Evolutionary conservation across 2,329 filamentous ascomycete genomes (phyloP).

Genomic region (Verticillium tricorpus): DNA sequence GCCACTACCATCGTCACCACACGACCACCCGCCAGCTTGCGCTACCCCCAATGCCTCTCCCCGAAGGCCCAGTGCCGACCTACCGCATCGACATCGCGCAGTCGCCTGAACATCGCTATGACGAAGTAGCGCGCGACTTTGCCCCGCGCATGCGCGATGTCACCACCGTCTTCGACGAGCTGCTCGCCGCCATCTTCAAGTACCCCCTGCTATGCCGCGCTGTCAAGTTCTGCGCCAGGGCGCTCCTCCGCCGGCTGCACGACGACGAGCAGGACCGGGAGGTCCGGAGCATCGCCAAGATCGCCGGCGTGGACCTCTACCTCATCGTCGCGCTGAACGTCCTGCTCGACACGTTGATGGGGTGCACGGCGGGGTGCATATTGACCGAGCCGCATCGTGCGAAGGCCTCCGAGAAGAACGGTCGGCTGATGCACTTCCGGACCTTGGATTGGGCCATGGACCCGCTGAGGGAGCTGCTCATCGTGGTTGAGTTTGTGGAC

Average conservation of each 20-base stretch:
- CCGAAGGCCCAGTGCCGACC: conserved; percentile 9
- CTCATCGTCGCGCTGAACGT: conserved; percentile 56
- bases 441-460: conserved; percentile 54
- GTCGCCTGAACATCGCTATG: conserved; percentile 47
- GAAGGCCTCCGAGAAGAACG: conserved; percentile 1
- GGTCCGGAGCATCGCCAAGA: conserved; percentile 46
- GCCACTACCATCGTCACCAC: not conserved
- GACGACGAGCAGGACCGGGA: conserved; percentile 53
- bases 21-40: too few species aligned
- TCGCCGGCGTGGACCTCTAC: conserved; percentile 47
- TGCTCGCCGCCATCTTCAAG: conserved; percentile 27
- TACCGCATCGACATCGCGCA: conserved; percentile 48
- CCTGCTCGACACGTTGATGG: conserved; percentile 56
- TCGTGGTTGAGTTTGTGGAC: conserved; percentile 45
- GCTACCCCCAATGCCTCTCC: not conserved
- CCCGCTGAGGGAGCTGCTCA: conserved; percentile 39
- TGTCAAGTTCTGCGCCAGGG: conserved; percentile 32
- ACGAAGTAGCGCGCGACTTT: conserved; percentile 40
- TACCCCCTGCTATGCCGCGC: conserved; percentile 16
- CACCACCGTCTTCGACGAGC: conserved; percentile 43
- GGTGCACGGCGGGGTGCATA: conserved; percentile 53
- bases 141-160: conserved; percentile 36
- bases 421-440: conserved; percentile 45
- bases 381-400: conserved; percentile 12
- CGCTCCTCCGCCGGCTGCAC: conserved; percentile 44